Evolutionary conservation across 1,139 yeast genomes (phyloP), one percentile per base, ranked within the genome.

Genomic region (Taphrina populina): DNA sequence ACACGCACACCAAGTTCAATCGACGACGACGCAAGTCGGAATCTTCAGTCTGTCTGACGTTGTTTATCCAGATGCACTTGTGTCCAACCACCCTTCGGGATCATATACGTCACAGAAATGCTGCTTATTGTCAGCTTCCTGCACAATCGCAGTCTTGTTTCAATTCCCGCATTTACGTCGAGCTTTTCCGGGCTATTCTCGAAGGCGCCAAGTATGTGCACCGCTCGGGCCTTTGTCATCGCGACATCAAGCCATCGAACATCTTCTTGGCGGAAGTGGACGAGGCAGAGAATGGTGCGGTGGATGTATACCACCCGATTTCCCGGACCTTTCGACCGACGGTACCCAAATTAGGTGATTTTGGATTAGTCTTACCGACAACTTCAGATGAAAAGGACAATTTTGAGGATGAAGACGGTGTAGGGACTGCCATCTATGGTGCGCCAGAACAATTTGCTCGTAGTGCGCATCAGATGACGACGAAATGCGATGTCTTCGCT

Each of bases 161-260:
- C 27, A 39, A 30, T 24, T 32, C 47, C 8, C 32, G 41, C n/a
- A 34, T 41, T 5, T 45, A 45, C n/a, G 24, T 45, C 17, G 32
- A 34, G 17, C 71, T 92, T 3, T 79, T 92, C 62, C 75, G 96
- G 41, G 96, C 92, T 66, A 79, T 90, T 4, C 72, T 92, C 20
- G 97, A 92, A 64, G 98, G 96, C 0, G 77, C 92, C 45, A 80
- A 85, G 6, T 94, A 92, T 65, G 92, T 92, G 51, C 98, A 92
- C 66, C 75, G 87, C 1, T 95, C 88, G 67, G 97, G 97, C 0
- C 87, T 90, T 52, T 92, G 94, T 62, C 98, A 92, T 70, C 76
- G 98, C 57, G 99, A 92, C 68, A 76, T 92, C 64, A 92, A 92
- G 67, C 98, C 98, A 0, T 84, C 84, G 77, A 92, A 92, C 68